Percentiles rank a stretch among this genome's conserved stretches.
phyloP scores from a whole-genome alignment of 257 asterid species.

The Salvia miltiorrhiza region DNA sequence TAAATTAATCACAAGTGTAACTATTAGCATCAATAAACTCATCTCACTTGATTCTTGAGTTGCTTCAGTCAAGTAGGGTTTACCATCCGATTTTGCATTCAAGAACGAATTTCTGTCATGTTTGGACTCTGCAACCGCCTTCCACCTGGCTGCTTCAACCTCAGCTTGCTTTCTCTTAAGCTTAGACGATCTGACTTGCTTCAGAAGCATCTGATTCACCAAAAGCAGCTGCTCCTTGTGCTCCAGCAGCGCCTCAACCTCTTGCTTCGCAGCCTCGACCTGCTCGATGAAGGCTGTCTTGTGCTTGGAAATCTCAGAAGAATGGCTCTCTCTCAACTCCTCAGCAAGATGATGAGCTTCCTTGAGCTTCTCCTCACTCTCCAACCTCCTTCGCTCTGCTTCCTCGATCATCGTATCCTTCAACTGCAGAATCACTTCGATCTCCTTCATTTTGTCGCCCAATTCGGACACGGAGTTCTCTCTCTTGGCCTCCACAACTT shows the following conservation, averaged over 20 bases:
- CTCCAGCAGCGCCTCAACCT: constrained; percentile 42
- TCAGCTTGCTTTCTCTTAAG: constrained; percentile 59
- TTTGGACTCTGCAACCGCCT: constrained; percentile 40
- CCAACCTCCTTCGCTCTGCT: constrained; percentile 36
- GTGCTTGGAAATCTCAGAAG: constrained; percentile 52
- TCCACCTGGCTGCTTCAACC: constrained; percentile 44
- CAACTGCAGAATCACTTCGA: constrained; percentile 32
- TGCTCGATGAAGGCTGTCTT: constrained; percentile 70
- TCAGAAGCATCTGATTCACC: constrained; percentile 57
- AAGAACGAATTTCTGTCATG: constrained; percentile 56
- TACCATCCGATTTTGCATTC: constrained; percentile 22
- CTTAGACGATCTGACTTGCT: constrained; percentile 55
- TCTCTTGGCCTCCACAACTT: constrained; percentile 36
- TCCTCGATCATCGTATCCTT: constrained; percentile 52
- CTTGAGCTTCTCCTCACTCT: constrained; percentile 43
- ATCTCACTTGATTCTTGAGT: constrained; percentile 48
- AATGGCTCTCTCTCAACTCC: constrained; percentile 44
- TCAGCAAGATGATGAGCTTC: constrained; percentile 34
- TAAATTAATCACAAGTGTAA: no score
- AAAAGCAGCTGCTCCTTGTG: constrained; percentile 57
- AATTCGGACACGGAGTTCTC: constrained; percentile 40
- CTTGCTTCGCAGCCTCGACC: constrained; percentile 54
- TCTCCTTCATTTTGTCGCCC: constrained; percentile 46
- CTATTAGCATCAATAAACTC: no score
- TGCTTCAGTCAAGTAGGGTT: constrained; percentile 26